Percentiles rank a stretch among this genome's conserved stretches.
Conservation (phyloP, 2,329 filamentous ascomycete species). For the Fusarium drepaniforme region DNA sequence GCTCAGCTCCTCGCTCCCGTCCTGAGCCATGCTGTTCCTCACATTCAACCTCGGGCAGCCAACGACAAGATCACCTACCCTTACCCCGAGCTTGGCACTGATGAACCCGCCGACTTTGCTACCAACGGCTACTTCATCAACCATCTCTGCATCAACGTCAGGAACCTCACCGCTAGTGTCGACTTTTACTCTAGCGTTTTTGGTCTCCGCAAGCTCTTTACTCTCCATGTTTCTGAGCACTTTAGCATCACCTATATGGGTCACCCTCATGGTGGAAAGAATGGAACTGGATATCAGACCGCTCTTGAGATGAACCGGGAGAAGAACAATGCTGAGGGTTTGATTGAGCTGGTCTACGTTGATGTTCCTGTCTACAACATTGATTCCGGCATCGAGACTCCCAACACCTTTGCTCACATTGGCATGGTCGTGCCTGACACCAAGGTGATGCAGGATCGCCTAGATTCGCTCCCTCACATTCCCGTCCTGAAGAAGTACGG, state of each 20-base stretch:
- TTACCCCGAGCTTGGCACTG: conserved; percentile 18
- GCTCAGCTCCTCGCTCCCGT: neutral
- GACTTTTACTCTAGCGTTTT: conserved; percentile 51
- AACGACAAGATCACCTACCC: conserved; percentile 11
- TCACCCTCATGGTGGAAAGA: conserved; percentile 51
- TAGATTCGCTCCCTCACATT: conserved; percentile 34
- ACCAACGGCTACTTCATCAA: conserved; percentile 52
- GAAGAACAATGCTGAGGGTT: conserved; percentile 50
- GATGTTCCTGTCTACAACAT: conserved; percentile 35
- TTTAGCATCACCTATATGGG: conserved; percentile 52
- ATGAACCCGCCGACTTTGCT: conserved; percentile 44
- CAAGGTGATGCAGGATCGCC: conserved; percentile 41
- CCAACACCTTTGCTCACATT: conserved; percentile 51
- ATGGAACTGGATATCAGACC: conserved; percentile 53
- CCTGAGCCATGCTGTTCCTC: conserved; percentile 1
- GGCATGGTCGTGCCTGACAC: conserved; percentile 52
- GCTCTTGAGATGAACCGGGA: conserved; percentile 47
- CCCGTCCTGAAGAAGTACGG: conserved; percentile 46
- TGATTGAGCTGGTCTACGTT: conserved; percentile 49
- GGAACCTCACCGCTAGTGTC: conserved; percentile 46
- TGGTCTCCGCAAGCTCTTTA: conserved; percentile 52
- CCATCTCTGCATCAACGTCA: conserved; percentile 49
- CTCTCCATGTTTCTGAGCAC: conserved; percentile 43
- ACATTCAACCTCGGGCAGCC: neutral
- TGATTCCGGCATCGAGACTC: conserved; percentile 31